These are phyloP conservation scores for Endocarpon pusillum DNA, from an alignment of 495 filamentous ascomycete genomes.

Conservation along the genomic window DNA sequence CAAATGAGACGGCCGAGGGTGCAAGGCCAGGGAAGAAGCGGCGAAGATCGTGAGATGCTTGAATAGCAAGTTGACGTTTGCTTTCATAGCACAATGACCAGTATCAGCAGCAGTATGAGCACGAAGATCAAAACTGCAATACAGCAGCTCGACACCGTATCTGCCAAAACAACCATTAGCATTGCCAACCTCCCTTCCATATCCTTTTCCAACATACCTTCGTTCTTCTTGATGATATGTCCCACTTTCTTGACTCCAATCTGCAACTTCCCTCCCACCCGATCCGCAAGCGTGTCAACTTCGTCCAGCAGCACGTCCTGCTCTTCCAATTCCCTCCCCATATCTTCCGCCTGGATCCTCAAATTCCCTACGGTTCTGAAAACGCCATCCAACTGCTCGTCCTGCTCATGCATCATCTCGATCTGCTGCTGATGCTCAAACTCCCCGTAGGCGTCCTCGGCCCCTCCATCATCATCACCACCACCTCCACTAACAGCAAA, in stretches of 20 bases:
- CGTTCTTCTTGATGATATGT: slow-evolving; percentile 75
- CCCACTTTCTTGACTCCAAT: slow-evolving; percentile 73
- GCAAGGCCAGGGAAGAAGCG: no score
- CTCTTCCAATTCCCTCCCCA: slow-evolving; percentile 91
- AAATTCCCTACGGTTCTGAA: slow-evolving; percentile 84
- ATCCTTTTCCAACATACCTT: slow-evolving; percentile 62
- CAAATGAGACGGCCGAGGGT: no score
- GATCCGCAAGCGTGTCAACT: slow-evolving; percentile 65
- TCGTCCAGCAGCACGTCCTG: slow-evolving; percentile 67
- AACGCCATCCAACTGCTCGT: slow-evolving; percentile 80
- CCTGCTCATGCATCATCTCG: slow-evolving; percentile 89
- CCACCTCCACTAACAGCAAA: slow-evolving; percentile 36
- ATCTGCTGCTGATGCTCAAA: slow-evolving; percentile 86
- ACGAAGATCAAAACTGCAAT: slow-evolving; percentile 74
- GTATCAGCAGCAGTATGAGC: slow-evolving; percentile 65
- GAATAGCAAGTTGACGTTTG: no score
- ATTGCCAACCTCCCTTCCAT: neutral
- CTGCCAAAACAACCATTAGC: slow-evolving; percentile 22
- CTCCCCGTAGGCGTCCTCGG: slow-evolving; percentile 58
- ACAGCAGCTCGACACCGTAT: slow-evolving; percentile 78
- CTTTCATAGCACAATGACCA: slow-evolving; percentile 41
- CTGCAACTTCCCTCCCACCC: slow-evolving; percentile 71
- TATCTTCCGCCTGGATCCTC: slow-evolving; percentile 74
- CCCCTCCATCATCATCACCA: slow-evolving; percentile 12
- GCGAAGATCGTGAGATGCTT: no score